Conservation (phyloP, 2,329 filamentous ascomycete genomes). For the Diaporthe batatas region DNA sequence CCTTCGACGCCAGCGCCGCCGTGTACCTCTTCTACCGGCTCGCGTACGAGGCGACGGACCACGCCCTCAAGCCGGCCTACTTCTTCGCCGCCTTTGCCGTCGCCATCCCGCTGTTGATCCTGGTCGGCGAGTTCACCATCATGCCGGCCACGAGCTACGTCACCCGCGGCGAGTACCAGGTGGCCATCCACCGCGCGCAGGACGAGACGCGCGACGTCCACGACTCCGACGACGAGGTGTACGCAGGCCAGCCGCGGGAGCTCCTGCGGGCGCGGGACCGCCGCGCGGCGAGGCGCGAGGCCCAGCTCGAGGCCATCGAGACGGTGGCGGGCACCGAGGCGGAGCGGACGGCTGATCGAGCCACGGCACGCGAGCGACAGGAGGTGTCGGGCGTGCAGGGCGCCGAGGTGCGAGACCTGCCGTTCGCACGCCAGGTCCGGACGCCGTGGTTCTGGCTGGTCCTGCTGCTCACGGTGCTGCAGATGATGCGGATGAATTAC, state of each 20-base stretch:
- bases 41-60: conserved; percentile 61
- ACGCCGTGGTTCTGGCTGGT: conserved; percentile 81
- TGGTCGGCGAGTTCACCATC: conserved; percentile 54
- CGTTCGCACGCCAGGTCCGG: conserved; percentile 73
- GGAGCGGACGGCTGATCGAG: conserved; percentile 66
- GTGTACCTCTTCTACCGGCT: conserved; percentile 72
- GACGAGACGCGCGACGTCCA: conserved; percentile 60
- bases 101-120: conserved; percentile 53
- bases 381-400: conserved; percentile 77
- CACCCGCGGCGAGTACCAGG: conserved; percentile 54
- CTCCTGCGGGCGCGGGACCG: conserved; percentile 57
- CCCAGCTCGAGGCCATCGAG: conserved; percentile 73
- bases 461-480: conserved; percentile 71
- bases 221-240: conserved; percentile 67
- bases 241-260: conserved; percentile 55
- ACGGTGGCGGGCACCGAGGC: conserved; percentile 70
- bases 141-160: conserved; percentile 58
- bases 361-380: conserved; percentile 67
- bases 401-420: conserved; percentile 72
- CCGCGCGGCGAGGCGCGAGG: conserved; percentile 65
- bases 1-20: conserved; percentile 74
- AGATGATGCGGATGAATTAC: conserved; percentile 79
- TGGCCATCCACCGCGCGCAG: conserved; percentile 55
- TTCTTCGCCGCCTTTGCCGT: conserved; percentile 57
- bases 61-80: conserved; percentile 51